Conservation (phyloP, 257 asterid genomes). For the Echites panduratus region DNA sequence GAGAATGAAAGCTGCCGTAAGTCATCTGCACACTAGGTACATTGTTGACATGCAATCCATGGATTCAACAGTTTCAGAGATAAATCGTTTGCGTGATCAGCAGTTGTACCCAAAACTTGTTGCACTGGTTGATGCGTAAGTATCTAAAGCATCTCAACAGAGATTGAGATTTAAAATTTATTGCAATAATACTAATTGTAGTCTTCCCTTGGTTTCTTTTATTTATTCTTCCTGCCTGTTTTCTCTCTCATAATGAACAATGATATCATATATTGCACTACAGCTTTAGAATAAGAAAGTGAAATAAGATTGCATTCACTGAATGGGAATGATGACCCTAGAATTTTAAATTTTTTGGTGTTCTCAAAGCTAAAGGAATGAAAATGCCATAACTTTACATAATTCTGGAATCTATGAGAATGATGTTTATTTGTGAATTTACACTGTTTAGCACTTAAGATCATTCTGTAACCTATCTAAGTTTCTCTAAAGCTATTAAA, state of each 20-base stretch:
- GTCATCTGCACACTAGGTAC: constrained; percentile 96
- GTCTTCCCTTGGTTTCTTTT: not conserved
- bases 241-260: not conserved
- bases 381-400: not conserved
- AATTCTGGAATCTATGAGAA: not conserved
- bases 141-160: constrained; percentile 14
- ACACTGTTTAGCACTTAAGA: too few relatives aligned
- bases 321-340: not conserved
- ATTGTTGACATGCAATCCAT: constrained; percentile 99
- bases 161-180: constrained; percentile 7
- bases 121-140: constrained; percentile 86
- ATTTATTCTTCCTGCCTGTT: not conserved
- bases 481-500: not conserved
- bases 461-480: not conserved
- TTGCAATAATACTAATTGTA: not conserved
- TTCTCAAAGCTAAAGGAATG: not conserved
- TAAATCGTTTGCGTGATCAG: constrained; percentile 78
- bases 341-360: not conserved
- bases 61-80: constrained; percentile 97
- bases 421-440: not conserved
- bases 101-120: constrained; percentile 87
- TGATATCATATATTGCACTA: not conserved
- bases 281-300: not conserved
- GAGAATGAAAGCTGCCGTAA: constrained; percentile 91
- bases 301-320: not conserved